A percentile compares a stretch with the other conserved stretches of the same genome.
Evolutionary conservation across 192 early-diverging fungal genomes (phyloP).

Genomic region (Anaeromyces robustus): DNA sequence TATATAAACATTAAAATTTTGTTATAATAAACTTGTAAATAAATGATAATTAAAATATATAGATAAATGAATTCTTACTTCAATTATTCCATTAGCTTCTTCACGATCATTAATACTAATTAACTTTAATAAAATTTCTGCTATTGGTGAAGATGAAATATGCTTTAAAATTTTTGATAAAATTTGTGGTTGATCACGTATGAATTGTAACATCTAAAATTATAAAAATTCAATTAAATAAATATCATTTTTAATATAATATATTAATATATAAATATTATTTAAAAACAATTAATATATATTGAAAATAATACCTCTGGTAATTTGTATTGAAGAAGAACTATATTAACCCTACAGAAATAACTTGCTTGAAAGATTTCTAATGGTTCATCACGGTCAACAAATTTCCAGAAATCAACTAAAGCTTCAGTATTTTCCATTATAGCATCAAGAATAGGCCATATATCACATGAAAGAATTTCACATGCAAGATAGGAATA

Average conservation of each 20-base stretch:
- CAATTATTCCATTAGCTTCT: constrained; percentile 68
- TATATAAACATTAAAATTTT: background rate
- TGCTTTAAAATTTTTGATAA: constrained; percentile 65
- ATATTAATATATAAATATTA: no score
- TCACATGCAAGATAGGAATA: constrained; percentile 73
- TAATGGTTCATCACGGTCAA: constrained; percentile 60
- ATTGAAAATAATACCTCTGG: constrained; percentile 46
- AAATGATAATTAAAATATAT: no score
- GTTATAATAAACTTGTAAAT: background rate
- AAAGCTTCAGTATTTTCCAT: constrained; percentile 57
- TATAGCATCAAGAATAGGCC: constrained; percentile 59
- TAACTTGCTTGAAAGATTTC: constrained; percentile 71
- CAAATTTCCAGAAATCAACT: constrained; percentile 66
- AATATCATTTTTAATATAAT: no score
- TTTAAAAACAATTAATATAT: no score
- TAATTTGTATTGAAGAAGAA: constrained; percentile 77
- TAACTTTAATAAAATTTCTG: constrained; percentile 81
- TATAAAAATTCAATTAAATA: no score
- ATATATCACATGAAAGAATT: constrained; percentile 59
- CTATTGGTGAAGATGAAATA: constrained; percentile 71
- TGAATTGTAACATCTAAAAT: constrained; percentile 65
- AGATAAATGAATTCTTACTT: constrained; percentile 25
- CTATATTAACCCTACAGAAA: constrained; percentile 80
- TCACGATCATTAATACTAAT: constrained; percentile 83
- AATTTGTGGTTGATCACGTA: constrained; percentile 59